Evolutionary conservation across 2,329 filamentous ascomycete genomes (phyloP).

Genomic region (Pleurostoma richardsiae): DNA sequence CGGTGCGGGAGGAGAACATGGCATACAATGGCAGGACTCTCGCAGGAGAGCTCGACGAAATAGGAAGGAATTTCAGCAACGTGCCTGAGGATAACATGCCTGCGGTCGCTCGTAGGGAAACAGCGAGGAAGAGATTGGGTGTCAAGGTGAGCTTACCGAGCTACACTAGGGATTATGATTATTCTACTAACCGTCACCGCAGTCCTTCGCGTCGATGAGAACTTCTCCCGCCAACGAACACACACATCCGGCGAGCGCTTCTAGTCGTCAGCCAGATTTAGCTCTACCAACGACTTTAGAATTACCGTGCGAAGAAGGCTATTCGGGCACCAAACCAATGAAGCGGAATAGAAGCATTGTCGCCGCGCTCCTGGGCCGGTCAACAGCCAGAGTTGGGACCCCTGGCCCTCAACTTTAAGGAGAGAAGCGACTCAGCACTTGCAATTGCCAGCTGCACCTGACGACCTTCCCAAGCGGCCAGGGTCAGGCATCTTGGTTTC

Average conservation of each 20-base stretch:
- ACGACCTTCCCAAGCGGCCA: no score
- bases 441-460: no score
- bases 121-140: slow-evolving; percentile 24
- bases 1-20: slow-evolving; percentile 65
- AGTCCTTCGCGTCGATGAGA: slow-evolving; percentile 13
- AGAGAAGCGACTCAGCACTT: no score
- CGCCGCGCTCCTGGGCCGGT: background rate
- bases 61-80: slow-evolving; percentile 24
- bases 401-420: no score
- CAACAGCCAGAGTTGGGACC: no score
- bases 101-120: background rate
- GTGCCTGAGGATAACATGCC: no score
- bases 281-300: slow-evolving; percentile 3
- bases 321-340: background rate
- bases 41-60: slow-evolving; percentile 59
- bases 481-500: no score
- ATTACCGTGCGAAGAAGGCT: slow-evolving; percentile 3
- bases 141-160: slow-evolving; percentile 20
- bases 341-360: background rate
- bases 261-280: no score
- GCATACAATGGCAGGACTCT: slow-evolving; percentile 68
- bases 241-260: slow-evolving; percentile 14
- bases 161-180: no score
- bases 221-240: slow-evolving; percentile 7
- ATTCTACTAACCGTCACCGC: background rate